These are phyloP conservation scores for Phyllosticta citribraziliensis DNA, from an alignment of 2,329 filamentous ascomycete genomes.

Conservation along the genomic window DNA sequence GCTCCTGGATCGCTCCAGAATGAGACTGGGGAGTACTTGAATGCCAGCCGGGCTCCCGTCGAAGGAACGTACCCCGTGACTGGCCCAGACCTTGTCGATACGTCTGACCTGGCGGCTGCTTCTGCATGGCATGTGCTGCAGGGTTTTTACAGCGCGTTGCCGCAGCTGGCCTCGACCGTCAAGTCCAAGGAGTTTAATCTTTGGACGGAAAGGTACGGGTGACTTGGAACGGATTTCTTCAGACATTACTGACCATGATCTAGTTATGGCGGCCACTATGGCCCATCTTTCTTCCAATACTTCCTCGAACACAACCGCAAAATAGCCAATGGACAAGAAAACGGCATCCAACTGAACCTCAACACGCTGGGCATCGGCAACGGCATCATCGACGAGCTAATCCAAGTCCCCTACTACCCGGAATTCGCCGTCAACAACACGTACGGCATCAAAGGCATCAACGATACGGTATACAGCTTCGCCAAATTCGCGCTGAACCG, in stretches of 20 bases:
- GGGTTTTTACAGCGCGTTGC: constrained; percentile 25
- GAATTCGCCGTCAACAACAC: constrained; percentile 46
- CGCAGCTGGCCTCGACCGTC: constrained; percentile 39
- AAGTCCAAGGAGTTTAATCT: constrained; percentile 45
- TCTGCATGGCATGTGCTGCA: constrained; percentile 29
- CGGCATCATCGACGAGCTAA: constrained; percentile 42
- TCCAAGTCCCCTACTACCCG: constrained; percentile 38
- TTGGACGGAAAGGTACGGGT: constrained; percentile 36
- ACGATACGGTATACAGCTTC: constrained; percentile 35
- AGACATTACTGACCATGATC: not conserved
- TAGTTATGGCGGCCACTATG: constrained; percentile 38
- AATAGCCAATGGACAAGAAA: constrained; percentile 37
- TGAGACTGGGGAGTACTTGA: not conserved
- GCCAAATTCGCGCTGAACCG: constrained; percentile 36
- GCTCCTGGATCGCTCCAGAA: not conserved
- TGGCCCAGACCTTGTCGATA: constrained; percentile 15
- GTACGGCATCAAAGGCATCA: constrained; percentile 41
- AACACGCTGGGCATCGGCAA: constrained; percentile 47
- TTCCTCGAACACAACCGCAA: constrained; percentile 47
- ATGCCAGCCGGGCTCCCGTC: not conserved
- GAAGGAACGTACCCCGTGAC: not conserved
- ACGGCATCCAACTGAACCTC: constrained; percentile 42
- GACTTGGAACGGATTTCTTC: not conserved
- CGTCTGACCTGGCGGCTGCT: constrained; percentile 24
- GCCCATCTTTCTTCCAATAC: constrained; percentile 45